Evolutionary conservation across 345 rosid genomes (phyloP).

Genomic region (Acer saccharum): DNA sequence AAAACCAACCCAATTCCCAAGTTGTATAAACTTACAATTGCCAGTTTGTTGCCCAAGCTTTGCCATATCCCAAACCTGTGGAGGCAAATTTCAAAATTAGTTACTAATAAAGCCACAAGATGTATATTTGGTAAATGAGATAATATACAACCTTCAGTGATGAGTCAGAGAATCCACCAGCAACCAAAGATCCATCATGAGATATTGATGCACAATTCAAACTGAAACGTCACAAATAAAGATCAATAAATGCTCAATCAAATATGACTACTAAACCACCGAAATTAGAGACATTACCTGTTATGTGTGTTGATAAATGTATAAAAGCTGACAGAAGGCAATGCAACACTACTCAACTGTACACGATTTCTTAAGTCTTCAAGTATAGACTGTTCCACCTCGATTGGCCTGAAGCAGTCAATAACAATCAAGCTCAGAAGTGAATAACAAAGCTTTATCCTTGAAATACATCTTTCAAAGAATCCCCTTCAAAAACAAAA

Average conservation of each 20-base stretch:
- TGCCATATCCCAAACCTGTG: slow-evolving; percentile 97
- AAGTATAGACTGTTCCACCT: slow-evolving; percentile 88
- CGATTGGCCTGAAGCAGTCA: slow-evolving; percentile 62
- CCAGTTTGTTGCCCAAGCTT: slow-evolving; percentile 77
- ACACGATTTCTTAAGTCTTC: slow-evolving; percentile 97
- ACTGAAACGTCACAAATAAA: slow-evolving; percentile 36
- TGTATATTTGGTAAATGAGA: slow-evolving; percentile 4
- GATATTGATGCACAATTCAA: slow-evolving; percentile 90
- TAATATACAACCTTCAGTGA: slow-evolving; percentile 67
- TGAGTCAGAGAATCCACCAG: slow-evolving; percentile 97
- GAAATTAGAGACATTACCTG: slow-evolving; percentile 49
- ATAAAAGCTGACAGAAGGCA: slow-evolving; percentile 95
- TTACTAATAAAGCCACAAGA: slow-evolving; percentile 17
- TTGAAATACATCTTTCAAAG: not conserved
- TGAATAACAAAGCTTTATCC: not conserved
- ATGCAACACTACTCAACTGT: slow-evolving; percentile 71
- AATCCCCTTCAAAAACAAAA: not conserved
- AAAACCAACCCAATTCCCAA: not conserved
- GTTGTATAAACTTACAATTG: slow-evolving; percentile 47
- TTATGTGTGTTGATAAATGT: slow-evolving; percentile 92
- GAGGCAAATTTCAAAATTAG: slow-evolving; percentile 32
- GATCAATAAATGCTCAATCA: slow-evolving; percentile 8
- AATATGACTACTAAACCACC: slow-evolving; percentile 14
- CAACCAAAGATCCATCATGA: slow-evolving; percentile 96
- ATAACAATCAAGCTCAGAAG: not conserved